Base-by-base conservation (phyloP, 352 stramenopile species). In the Phytopythium sindhum region DNA sequence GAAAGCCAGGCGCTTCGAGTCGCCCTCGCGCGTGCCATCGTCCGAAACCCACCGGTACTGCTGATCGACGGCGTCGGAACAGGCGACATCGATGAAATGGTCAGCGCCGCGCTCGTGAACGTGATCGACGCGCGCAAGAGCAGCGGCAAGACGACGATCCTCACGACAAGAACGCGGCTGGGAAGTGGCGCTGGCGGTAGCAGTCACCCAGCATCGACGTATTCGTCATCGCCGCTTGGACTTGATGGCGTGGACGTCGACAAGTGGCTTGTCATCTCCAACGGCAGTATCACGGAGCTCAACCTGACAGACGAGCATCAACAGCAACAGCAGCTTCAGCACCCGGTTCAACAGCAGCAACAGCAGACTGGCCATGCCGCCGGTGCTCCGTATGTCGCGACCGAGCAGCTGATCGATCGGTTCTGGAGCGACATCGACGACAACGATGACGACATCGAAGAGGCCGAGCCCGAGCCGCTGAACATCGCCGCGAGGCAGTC, bases 21-120 rank as follows among this genome's bases (percentile, higher is more conserved):
- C 63, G 89, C 90, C 9, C 98, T 99, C 56, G 94, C 96, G 3
- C 81, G 96, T 33, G 90, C 91, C 6, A 77, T 98, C n/a, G 63
- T 99, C 9, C 81, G 90, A 44, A 86, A 97, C 53, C 89, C 93
- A 1, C 73, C 70, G 48, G 70, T 98, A 21, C 75, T 98, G 57
- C 57, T 98, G 10, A 59, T 98, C n/a, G 94, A 98, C 68, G 91
- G 96, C 69, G 86, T 90, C 2, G 56, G 41, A 1, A 9, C 24
- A 0, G 56, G 14, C 4, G 23, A 53, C 24, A 7, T 42, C 2
- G 56, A 51, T 24, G 24, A 61, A 7, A 8, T 35, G 41, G 39
- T 52, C n/a, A 19, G 23, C 26, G 29, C 23, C 23, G 56, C 56
- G 26, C 39, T 61, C n/a, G 37, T 52, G 11, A 26, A 50, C 39